Percentiles rank a stretch among this genome's conserved stretches.
Evolutionary conservation across 2,329 filamentous ascomycete genomes (phyloP).

Genomic region (Apiospora marii): DNA sequence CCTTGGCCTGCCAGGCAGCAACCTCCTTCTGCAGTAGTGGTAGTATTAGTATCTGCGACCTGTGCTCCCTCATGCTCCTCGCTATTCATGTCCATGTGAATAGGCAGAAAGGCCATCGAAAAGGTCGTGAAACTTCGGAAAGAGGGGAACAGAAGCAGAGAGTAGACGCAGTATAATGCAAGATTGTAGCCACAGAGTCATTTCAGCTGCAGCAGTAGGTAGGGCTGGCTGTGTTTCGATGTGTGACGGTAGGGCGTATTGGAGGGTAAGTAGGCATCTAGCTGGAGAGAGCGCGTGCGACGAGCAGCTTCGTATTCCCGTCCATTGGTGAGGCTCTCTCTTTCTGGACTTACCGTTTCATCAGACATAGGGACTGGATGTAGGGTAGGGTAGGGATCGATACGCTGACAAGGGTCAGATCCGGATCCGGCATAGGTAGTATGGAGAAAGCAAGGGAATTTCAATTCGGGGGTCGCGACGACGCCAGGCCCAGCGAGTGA

Average conservation of each 20-base stretch:
- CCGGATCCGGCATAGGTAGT: neutral
- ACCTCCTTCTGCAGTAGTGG: neutral
- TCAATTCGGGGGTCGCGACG: neutral
- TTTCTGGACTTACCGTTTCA: neutral
- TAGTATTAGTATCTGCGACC: neutral
- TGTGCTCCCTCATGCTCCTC: neutral
- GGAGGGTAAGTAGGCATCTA: neutral
- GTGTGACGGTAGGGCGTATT: neutral
- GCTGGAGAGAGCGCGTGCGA: neutral
- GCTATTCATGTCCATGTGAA: neutral
- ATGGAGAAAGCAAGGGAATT: neutral
- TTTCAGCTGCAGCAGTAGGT: neutral
- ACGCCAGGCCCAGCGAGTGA: slow-evolving; percentile 7
- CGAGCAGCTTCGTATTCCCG: neutral
- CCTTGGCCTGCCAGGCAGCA: neutral
- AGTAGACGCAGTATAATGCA: neutral
- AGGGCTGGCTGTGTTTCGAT: neutral
- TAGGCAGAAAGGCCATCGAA: neutral
- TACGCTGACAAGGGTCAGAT: neutral
- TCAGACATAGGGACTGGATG: neutral
- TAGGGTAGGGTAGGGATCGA: neutral
- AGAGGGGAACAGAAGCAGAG: neutral
- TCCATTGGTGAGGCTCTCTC: neutral
- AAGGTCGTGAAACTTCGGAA: neutral
- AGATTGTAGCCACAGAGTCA: slow-evolving; percentile 1